Conservation (phyloP, 2,329 filamentous ascomycete species). For the Pyrenochaeta sp. region DNA sequence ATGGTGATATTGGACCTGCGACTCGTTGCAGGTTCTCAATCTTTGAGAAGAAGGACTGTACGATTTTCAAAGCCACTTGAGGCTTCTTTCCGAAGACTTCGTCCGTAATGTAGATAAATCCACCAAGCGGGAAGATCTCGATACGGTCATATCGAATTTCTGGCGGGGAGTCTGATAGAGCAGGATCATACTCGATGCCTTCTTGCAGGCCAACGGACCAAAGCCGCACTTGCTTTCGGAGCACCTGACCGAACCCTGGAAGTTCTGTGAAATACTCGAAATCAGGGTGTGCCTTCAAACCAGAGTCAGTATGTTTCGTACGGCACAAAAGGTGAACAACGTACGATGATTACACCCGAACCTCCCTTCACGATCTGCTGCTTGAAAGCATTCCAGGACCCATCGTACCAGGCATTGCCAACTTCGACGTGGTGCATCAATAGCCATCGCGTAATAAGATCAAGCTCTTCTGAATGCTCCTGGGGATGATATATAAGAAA, state of each 20-base stretch:
- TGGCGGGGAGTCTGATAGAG: conserved; percentile 18
- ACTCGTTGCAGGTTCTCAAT: conserved; percentile 30
- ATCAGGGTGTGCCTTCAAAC: conserved; percentile 37
- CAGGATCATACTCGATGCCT: conserved; percentile 21
- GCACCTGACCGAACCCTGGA: conserved; percentile 42
- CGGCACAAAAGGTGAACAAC: not conserved
- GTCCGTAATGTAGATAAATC: conserved; percentile 54
- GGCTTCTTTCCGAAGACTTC: conserved; percentile 53
- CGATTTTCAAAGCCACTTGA: conserved; percentile 45
- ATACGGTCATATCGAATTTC: conserved; percentile 34
- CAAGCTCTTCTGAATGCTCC: conserved; percentile 38
- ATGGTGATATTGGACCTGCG: conserved; percentile 19
- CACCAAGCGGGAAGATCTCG: conserved; percentile 50
- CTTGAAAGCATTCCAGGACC: conserved; percentile 39
- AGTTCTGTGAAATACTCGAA: conserved; percentile 43
- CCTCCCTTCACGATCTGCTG: conserved; percentile 24
- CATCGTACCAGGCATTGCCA: conserved; percentile 28
- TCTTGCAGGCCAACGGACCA: conserved; percentile 47
- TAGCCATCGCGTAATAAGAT: conserved; percentile 43
- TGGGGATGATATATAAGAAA: conserved; percentile 41
- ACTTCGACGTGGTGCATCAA: conserved; percentile 42
- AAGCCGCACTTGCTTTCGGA: conserved; percentile 37
- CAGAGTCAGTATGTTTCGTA: conserved; percentile 12
- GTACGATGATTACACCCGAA: conserved; percentile 40
- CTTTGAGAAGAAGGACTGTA: conserved; percentile 46